phyloP scores from a whole-genome alignment of 768 basidiomycete genomes.

The Suillus luteus region DNA sequence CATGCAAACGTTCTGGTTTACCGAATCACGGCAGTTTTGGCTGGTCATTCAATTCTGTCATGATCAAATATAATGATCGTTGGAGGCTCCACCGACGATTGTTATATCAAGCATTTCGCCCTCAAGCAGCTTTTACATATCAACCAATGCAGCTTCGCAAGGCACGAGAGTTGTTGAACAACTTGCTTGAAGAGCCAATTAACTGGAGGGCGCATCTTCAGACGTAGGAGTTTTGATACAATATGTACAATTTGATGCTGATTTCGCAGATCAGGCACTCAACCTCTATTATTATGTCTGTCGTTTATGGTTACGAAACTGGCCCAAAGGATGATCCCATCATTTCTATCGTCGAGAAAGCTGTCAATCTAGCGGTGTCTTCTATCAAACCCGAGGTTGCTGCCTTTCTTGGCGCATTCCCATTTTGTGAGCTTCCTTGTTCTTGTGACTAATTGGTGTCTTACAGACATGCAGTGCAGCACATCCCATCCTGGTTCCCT shows the following conservation, averaged over 20 bases:
- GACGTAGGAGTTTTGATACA: slow-evolving; percentile 21
- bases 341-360: slow-evolving; percentile 27
- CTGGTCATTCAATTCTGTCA: slow-evolving; percentile 32
- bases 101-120: slow-evolving; percentile 31
- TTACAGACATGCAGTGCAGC: slow-evolving; percentile 27
- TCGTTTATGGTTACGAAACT: slow-evolving; percentile 34
- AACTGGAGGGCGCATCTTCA: slow-evolving; percentile 24
- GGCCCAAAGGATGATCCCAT: slow-evolving; percentile 29
- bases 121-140: slow-evolving; percentile 22
- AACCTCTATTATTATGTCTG: slow-evolving; percentile 31
- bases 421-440: slow-evolving; percentile 32
- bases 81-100: slow-evolving; percentile 33
- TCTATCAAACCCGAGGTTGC: slow-evolving; percentile 32
- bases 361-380: slow-evolving; percentile 23
- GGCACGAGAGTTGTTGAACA: slow-evolving; percentile 27
- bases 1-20: background rate
- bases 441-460: background rate
- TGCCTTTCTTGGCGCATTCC: slow-evolving; percentile 39
- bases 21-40: slow-evolving; percentile 23
- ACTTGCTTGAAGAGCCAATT: slow-evolving; percentile 25
- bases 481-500: slow-evolving; percentile 43
- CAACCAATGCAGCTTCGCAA: slow-evolving; percentile 28
- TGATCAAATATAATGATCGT: slow-evolving; percentile 29
- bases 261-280: slow-evolving; percentile 22
- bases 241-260: background rate